phyloP scores from a whole-genome alignment of 2,329 filamentous ascomycete genomes.

The Penicillium sp. region DNA sequence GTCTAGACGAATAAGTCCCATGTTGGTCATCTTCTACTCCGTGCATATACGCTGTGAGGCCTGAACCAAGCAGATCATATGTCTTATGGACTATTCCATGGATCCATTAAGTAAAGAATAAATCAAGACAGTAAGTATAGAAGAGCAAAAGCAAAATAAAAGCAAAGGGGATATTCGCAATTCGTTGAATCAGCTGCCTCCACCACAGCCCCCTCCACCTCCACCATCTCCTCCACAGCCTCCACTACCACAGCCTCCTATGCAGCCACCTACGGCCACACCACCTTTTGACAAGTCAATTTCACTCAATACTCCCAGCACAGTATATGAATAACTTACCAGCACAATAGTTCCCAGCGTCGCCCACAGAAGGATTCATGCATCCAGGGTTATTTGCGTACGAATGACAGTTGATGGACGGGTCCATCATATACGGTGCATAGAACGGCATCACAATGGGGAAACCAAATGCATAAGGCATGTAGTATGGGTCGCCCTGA shows the following conservation, averaged over 20 bases:
- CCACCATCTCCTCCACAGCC: constrained; percentile 6
- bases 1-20: background rate
- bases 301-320: background rate
- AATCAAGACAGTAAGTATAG: background rate
- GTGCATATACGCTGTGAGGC: background rate
- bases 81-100: background rate
- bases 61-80: background rate
- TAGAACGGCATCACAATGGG: constrained; percentile 47
- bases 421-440: constrained; percentile 48
- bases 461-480: constrained; percentile 45
- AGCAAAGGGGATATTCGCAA: background rate
- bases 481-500: constrained; percentile 16
- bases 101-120: background rate
- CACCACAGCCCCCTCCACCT: background rate
- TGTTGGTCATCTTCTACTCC: background rate
- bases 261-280: constrained; percentile 22
- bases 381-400: constrained; percentile 48
- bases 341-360: constrained; percentile 47
- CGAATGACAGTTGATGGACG: constrained; percentile 39
- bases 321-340: constrained; percentile 20
- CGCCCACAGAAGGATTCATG: constrained; percentile 41
- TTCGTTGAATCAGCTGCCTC: background rate
- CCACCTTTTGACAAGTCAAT: constrained; percentile 4
- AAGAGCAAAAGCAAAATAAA: background rate
- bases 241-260: constrained; percentile 27